Conservation (phyloP, 345 rosid species). For the Rubroshorea leprosula region DNA sequence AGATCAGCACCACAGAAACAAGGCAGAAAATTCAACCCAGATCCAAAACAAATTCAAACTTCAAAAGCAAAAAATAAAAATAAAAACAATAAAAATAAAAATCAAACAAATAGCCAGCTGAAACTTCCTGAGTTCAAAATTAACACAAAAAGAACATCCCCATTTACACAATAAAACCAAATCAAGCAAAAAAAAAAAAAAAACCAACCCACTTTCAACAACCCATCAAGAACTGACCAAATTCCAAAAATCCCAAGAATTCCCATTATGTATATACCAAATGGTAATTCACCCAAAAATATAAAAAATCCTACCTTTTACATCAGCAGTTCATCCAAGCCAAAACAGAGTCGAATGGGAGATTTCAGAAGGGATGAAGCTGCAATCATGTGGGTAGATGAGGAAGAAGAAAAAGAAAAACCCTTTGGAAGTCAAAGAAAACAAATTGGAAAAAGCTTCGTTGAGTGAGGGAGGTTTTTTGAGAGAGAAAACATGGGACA, state of each 20-base stretch:
- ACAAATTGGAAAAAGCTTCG: constrained; percentile 12
- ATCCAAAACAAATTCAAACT: constrained; percentile 10
- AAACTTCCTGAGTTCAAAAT: neutral
- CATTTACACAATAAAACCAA: constrained; percentile 10
- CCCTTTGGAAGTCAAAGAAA: constrained; percentile 29
- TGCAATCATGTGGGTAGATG: too few species aligned
- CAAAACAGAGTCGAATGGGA: too few species aligned
- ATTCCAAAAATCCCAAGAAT: too few species aligned
- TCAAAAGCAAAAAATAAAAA: neutral
- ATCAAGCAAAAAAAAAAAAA: constrained; percentile 7
- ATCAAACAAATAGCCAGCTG: neutral
- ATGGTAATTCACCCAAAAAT: neutral
- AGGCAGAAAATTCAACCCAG: constrained; percentile 9
- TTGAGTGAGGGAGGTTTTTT: constrained; percentile 3
- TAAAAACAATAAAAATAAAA: neutral
- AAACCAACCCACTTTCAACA: neutral
- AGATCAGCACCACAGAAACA: neutral
- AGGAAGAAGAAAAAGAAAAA: constrained; percentile 3
- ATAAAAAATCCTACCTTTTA: neutral
- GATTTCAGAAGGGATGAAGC: too few species aligned
- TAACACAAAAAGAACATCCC: constrained; percentile 13
- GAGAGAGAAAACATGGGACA: constrained; percentile 11
- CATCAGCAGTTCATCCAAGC: too few species aligned
- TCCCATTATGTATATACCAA: too few species aligned
- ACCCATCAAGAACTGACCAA: too few species aligned